phyloP scores from a whole-genome alignment of 78 protist genomes.

The Mantamonas sphyraenae region DNA sequence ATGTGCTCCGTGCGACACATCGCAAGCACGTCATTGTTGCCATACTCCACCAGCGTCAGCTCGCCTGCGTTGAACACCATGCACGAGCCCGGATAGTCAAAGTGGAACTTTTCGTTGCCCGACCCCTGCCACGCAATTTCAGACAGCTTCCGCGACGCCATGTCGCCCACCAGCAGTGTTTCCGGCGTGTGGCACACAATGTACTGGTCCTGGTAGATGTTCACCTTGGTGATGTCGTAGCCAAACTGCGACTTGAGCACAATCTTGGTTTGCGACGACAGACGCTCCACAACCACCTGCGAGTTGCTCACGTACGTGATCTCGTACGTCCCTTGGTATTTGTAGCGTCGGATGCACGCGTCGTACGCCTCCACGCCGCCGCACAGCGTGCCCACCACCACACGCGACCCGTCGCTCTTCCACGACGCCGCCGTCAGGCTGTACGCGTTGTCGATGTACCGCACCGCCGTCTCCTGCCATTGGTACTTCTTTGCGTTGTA shows the following conservation, averaged over 20 bases:
- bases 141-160: slow-evolving; percentile 40
- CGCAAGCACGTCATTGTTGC: slow-evolving; percentile 47
- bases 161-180: slow-evolving; percentile 67
- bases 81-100: slow-evolving; percentile 52
- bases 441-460: slow-evolving; percentile 39
- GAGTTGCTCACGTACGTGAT: slow-evolving; percentile 54
- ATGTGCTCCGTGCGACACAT: slow-evolving; percentile 61
- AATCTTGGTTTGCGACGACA: slow-evolving; percentile 20
- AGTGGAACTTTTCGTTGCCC: slow-evolving; percentile 62
- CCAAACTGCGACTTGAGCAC: slow-evolving; percentile 54
- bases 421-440: slow-evolving; percentile 47
- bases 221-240: slow-evolving; percentile 57
- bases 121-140: slow-evolving; percentile 41
- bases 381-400: slow-evolving; percentile 32
- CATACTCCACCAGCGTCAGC: slow-evolving; percentile 74
- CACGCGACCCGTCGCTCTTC: slow-evolving; percentile 64
- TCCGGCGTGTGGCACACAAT: slow-evolving; percentile 56
- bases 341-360: slow-evolving; percentile 54
- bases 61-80: slow-evolving; percentile 75
- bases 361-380: slow-evolving; percentile 72
- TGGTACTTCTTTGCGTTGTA: slow-evolving; percentile 15
- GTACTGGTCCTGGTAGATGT: slow-evolving; percentile 59
- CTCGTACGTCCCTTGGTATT: slow-evolving; percentile 62
- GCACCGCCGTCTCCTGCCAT: slow-evolving; percentile 56
- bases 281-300: slow-evolving; percentile 63